Percentiles rank a stretch among this genome's conserved stretches.
Evolutionary conservation across 257 asterid species (phyloP).

Genomic region (Scutellaria baicalensis): DNA sequence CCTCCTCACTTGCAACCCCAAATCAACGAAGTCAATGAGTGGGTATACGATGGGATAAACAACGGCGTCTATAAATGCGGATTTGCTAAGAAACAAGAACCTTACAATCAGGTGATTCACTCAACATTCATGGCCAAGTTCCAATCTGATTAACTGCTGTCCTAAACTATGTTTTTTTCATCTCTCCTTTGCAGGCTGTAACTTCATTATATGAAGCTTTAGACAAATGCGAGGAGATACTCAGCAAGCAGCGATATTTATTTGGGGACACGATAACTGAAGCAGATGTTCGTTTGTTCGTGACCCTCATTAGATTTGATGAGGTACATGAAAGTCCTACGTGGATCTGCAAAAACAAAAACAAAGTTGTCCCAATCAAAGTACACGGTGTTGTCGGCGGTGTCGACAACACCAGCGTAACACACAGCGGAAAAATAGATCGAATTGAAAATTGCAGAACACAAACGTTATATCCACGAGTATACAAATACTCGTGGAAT

Average conservation of each 20-base stretch:
- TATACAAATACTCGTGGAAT: too few species aligned
- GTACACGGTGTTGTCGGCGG: too few species aligned
- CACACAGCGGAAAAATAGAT: too few species aligned
- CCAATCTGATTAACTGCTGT: too few species aligned
- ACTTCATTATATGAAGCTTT: slow-evolving; percentile 63
- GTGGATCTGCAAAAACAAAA: too few species aligned
- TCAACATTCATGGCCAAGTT: neutral
- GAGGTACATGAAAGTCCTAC: too few species aligned
- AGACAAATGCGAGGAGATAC: slow-evolving; percentile 78
- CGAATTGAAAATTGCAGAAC: too few species aligned
- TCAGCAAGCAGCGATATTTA: slow-evolving; percentile 68
- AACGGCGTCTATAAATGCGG: slow-evolving; percentile 94
- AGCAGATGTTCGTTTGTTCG: slow-evolving; percentile 93
- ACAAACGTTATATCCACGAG: too few species aligned
- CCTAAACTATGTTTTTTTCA: neutral
- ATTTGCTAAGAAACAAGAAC: slow-evolving; percentile 83
- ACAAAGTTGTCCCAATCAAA: too few species aligned
- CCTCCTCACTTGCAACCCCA: slow-evolving; percentile 70
- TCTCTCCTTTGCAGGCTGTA: slow-evolving; percentile 51
- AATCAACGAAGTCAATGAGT: slow-evolving; percentile 62
- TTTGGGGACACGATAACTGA: slow-evolving; percentile 74
- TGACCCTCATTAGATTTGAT: slow-evolving; percentile 87
- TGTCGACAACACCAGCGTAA: too few species aligned
- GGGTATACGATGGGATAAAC: slow-evolving; percentile 72
- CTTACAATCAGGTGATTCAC: slow-evolving; percentile 60